These are phyloP conservation scores for Cicer arietinum DNA, from an alignment of 306 rosid species.

Conservation along the genomic window DNA sequence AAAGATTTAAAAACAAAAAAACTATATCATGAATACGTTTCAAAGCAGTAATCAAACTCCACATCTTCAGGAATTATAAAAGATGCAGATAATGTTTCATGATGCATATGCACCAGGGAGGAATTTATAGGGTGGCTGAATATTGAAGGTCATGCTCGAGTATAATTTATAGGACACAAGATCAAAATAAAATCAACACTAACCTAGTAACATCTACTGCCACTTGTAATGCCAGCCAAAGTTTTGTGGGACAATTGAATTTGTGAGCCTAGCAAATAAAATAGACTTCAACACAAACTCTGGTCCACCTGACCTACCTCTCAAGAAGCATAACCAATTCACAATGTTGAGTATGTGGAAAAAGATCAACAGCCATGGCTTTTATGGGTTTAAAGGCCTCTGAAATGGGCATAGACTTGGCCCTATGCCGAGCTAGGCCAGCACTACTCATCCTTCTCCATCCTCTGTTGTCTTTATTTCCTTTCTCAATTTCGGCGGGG, in stretches of 20 bases:
- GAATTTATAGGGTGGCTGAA: background rate
- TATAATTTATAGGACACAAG: slow-evolving; percentile 13
- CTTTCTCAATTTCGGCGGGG: slow-evolving; percentile 64
- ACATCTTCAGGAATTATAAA: background rate
- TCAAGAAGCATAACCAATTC: slow-evolving; percentile 96
- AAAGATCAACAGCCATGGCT: slow-evolving; percentile 96
- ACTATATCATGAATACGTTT: background rate
- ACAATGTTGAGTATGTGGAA: slow-evolving; percentile 89
- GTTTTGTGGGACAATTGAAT: slow-evolving; percentile 16
- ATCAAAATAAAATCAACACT: slow-evolving; percentile 30
- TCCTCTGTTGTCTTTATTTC: slow-evolving; percentile 81
- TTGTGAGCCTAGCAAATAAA: slow-evolving; percentile 36
- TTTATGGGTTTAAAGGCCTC: slow-evolving; percentile 86
- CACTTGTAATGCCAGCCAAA: slow-evolving; percentile 5
- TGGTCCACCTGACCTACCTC: slow-evolving; percentile 62
- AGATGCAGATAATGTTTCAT: slow-evolving; percentile 22
- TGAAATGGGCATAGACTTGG: slow-evolving; percentile 91
- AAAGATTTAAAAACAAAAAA: background rate
- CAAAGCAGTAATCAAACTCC: background rate
- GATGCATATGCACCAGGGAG: slow-evolving; percentile 29
- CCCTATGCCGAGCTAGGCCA: slow-evolving; percentile 86
- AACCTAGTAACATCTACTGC: slow-evolving; percentile 1
- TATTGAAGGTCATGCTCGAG: slow-evolving; percentile 19
- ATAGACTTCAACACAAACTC: slow-evolving; percentile 20
- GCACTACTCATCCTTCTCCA: slow-evolving; percentile 94